These are phyloP conservation scores for Geranomyces michiganensis DNA, from an alignment of 192 early-diverging fungal species.

Conservation along the genomic window DNA sequence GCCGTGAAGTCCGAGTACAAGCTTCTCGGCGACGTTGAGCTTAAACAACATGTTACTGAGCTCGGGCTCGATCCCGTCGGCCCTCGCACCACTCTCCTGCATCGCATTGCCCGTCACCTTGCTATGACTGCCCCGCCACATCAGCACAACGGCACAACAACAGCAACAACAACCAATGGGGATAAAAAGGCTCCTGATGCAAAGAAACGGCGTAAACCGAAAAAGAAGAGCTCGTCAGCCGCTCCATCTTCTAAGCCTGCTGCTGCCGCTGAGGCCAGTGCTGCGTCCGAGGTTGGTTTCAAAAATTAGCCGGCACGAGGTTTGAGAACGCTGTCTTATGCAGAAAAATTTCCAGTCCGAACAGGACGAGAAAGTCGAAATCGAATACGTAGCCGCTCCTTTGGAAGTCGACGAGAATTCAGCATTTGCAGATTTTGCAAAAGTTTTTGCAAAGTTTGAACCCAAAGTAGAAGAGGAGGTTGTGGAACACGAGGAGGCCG, in stretches of 20 bases:
- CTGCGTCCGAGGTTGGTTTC: not conserved
- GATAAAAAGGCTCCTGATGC: slow-evolving; percentile 18
- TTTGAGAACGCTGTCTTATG: no score
- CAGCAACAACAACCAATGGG: slow-evolving; percentile 13
- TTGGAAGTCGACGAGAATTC: slow-evolving; percentile 21
- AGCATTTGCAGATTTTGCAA: slow-evolving; percentile 42
- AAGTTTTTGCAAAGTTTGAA: slow-evolving; percentile 51
- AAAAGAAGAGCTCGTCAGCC: slow-evolving; percentile 2
- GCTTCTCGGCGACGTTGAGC: slow-evolving; percentile 17
- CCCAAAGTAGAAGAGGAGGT: slow-evolving; percentile 16
- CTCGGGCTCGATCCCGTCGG: slow-evolving; percentile 42
- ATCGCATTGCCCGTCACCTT: slow-evolving; percentile 30
- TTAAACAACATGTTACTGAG: slow-evolving; percentile 15
- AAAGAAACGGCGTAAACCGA: slow-evolving; percentile 45
- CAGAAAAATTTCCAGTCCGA: no score
- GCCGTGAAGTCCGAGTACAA: slow-evolving; percentile 9
- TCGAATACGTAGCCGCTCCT: slow-evolving; percentile 55
- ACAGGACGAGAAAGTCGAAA: slow-evolving; percentile 31
- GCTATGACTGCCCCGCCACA: slow-evolving; percentile 6
- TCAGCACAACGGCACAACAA: slow-evolving; percentile 7
- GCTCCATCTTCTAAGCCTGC: not conserved
- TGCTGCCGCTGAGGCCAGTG: not conserved
- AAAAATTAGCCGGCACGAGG: no score
- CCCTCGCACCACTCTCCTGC: slow-evolving; percentile 24
- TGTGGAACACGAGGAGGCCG: slow-evolving; percentile 29